Evolutionary conservation across 1,139 yeast species (phyloP).

Genomic region (Kazachstania sp.): DNA sequence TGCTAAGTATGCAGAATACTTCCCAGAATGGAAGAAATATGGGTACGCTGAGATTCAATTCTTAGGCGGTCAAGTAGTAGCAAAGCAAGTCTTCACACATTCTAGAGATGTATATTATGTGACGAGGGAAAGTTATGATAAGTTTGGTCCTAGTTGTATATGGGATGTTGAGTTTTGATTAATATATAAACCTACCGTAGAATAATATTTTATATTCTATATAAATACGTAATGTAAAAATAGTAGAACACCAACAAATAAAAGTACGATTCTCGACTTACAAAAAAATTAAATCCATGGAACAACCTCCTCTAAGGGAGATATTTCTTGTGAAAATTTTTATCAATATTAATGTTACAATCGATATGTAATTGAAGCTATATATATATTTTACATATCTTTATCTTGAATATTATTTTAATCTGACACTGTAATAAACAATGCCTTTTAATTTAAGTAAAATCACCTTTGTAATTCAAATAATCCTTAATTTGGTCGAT

Average conservation of each 20-base stretch:
- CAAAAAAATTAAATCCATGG: too few species aligned
- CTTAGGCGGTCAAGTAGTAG: conserved; percentile 80
- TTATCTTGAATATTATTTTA: background rate
- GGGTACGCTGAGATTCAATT: conserved; percentile 73
- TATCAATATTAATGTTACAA: background rate
- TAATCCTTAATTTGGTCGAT: conserved; percentile 16
- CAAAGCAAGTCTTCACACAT: conserved; percentile 70
- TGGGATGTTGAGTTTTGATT: conserved; percentile 39
- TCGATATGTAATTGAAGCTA: background rate
- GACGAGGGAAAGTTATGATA: conserved; percentile 65
- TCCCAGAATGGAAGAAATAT: conserved; percentile 88
- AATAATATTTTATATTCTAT: background rate
- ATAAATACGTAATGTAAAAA: background rate
- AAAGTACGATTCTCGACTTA: too few species aligned
- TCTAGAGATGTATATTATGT: conserved; percentile 62
- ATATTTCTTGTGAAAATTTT: background rate
- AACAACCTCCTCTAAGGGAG: too few species aligned
- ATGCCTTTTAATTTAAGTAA: background rate
- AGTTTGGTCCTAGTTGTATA: conserved; percentile 60
- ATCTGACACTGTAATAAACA: background rate
- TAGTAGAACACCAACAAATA: background rate
- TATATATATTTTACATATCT: background rate
- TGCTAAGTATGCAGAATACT: conserved; percentile 78
- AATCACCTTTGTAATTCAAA: conserved; percentile 14
- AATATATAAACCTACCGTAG: background rate